Evolutionary conservation across 257 asterid genomes (phyloP), one percentile per base, ranked within the genome.

Genomic region (Henckelia pumila): DNA sequence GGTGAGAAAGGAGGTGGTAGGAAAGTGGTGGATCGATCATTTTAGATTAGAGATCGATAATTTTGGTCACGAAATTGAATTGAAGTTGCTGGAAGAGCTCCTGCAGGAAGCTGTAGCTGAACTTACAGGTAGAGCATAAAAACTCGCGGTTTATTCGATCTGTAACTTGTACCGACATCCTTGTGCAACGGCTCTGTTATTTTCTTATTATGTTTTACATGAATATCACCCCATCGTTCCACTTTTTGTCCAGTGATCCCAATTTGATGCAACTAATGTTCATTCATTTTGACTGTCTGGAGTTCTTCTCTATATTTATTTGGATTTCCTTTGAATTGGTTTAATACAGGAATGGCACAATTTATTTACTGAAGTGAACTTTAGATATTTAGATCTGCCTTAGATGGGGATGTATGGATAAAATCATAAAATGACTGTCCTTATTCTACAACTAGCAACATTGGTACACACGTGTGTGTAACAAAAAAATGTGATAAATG

Each of bases 1-100:
- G 80, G 91, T 82, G 70, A 77, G 76, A 60, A 81, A 81, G 71
- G 96, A 91, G 81, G 88, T 88, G 76, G 86, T 61, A 74, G 92
- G 91, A 21, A 86, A 73, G 67, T 80, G 87, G 76, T 91, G 98
- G 98, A 58, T 44, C 30, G 89, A 81, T 71, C 63, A 69, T 65
- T 76, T 71, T 77, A 80, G 80, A 57, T 7, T 76, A 69, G 98
- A 89, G 79, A 73, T 59, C 71, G 94, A 78, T 71, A 77, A 66
- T 79, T 61, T 85, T 44, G 92, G 88, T 13, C 72, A 67, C 56
- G 96, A 86, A 75, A 81, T 89, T 40, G 98, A 91, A 70, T 79
- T 67, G 77, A 70, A 79, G 74, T 60, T 91, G 85, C 80, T 91
- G 76, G 92, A 85, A 57, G 95, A 86, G 82, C 84, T 91, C 21